Evolutionary conservation across 345 rosid genomes (phyloP).

Genomic region (Eutrema japonicum): DNA sequence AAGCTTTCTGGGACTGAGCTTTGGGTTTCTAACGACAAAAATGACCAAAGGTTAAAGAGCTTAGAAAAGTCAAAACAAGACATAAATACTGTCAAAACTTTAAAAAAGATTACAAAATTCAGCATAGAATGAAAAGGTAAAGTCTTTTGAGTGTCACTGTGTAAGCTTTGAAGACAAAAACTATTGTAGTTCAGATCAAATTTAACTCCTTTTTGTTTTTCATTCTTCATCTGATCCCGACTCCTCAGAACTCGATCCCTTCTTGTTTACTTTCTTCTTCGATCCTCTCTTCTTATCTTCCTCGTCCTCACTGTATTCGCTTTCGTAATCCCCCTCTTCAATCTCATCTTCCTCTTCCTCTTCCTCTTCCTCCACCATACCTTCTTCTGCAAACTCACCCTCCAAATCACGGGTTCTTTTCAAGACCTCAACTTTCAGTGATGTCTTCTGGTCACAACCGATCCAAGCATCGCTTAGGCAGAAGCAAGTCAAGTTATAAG

Average conservation of each 20-base stretch:
- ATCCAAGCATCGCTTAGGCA: constrained; percentile 92
- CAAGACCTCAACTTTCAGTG: constrained; percentile 71
- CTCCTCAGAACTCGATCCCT: constrained; percentile 63
- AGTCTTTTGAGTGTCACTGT: constrained; percentile 22
- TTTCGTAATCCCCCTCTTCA: constrained; percentile 90
- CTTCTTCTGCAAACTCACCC: constrained; percentile 71
- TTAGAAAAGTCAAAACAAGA: constrained; percentile 15
- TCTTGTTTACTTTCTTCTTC: constrained; percentile 56
- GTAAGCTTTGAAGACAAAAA: constrained; percentile 22
- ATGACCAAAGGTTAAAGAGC: constrained; percentile 4
- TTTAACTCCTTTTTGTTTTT: constrained; percentile 27
- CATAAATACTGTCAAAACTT: background rate
- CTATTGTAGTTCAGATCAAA: constrained; percentile 32
- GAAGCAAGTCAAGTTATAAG: constrained; percentile 81
- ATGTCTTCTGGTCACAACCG: constrained; percentile 76
- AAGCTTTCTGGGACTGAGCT: constrained; percentile 27
- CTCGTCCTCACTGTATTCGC: constrained; percentile 92
- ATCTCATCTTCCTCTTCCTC: constrained; percentile 75
- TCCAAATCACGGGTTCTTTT: constrained; percentile 76
- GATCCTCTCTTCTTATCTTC: constrained; percentile 64
- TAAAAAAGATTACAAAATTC: background rate
- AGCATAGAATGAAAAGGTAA: background rate
- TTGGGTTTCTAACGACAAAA: background rate
- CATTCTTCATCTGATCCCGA: constrained; percentile 75
- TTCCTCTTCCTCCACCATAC: constrained; percentile 53